These are phyloP conservation scores for Raffaelea ambrosiae DNA, from an alignment of 2,329 filamentous ascomycete species.

Conservation along the genomic window DNA sequence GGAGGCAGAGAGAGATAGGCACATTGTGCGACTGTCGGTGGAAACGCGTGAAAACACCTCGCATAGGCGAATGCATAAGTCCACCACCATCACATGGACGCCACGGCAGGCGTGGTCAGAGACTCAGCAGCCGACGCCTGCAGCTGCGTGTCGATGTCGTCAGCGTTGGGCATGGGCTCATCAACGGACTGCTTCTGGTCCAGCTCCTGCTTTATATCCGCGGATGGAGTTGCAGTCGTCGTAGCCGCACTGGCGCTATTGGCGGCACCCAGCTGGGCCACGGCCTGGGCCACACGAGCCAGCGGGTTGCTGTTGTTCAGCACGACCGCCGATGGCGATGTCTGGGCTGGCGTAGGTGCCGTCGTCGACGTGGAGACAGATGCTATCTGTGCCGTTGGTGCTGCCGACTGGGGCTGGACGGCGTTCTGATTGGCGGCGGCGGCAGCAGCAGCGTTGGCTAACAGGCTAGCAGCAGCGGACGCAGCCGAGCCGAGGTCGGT, in stretches of 20 bases:
- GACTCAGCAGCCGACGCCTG: constrained; percentile 23
- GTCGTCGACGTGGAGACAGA: not conserved
- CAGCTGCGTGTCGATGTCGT: constrained; percentile 48
- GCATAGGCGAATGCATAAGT: too few relatives aligned
- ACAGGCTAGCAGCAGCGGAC: constrained; percentile 5
- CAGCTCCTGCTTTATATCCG: not conserved
- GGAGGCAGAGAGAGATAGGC: too few relatives aligned
- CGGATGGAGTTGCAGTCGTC: not conserved
- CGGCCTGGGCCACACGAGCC: constrained; percentile 42
- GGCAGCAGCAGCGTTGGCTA: constrained; percentile 6
- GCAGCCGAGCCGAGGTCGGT: not conserved
- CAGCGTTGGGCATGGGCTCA: constrained; percentile 37
- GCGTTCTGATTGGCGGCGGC: constrained; percentile 2
- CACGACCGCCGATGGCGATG: not conserved
- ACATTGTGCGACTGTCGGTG: too few relatives aligned
- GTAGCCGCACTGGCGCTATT: not conserved
- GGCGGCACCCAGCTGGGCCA: constrained; percentile 18
- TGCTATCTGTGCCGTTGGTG: constrained; percentile 6
- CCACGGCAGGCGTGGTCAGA: not conserved
- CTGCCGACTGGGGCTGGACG: not conserved
- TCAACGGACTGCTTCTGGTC: constrained; percentile 19
- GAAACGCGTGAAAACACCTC: too few relatives aligned
- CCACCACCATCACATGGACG: not conserved
- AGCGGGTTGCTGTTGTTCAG: constrained; percentile 21
- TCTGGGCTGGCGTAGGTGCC: too few relatives aligned